Evolutionary conservation across 352 stramenopile species (phyloP), one percentile per base, ranked within the genome.

Genomic region (Pythium aristosporum): DNA sequence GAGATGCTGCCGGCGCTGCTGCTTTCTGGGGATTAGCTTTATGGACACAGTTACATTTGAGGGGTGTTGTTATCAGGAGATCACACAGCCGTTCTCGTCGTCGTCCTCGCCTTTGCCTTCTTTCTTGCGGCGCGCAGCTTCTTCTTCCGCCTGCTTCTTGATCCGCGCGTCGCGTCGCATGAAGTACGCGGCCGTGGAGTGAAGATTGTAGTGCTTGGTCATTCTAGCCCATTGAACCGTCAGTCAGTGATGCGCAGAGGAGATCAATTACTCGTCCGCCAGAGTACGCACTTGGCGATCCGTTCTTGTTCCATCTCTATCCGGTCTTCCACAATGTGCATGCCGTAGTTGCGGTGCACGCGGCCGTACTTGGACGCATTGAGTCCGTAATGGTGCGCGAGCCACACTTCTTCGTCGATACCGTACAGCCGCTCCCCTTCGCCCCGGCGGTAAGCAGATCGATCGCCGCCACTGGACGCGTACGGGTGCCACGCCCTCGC

Each of bases 341-440:
- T 85, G 54, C 85, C 85, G 50, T 94, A 94, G 54, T 77, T 79
- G 7, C 76, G 78, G 21, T 75, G 65, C 7, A 83, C 37, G n/a
- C 67, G 71, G 18, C 71, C 65, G n/a, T 80, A 77, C n/a, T 69
- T 57, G 28, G 73, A 63, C 15, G 79, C 74, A 44, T 80, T 74
- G 2, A 73, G 72, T 11, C 87, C 87, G 53, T 95, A 95, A 55
- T 95, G 87, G 47, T 95, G 82, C 23, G 82, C 82, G 15, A 92
- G 77, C 87, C 87, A 95, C 25, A 93, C 75, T 18, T 92, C 81
- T 64, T 95, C 85, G 48, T 95, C 74, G 48, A 95, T 88, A 20
- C 87, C 87, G 57, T 92, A 90, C 50, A 91, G 46, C 9, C 36
- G 51, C 1, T 62, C 51, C 34, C 61, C 57, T 0, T 55, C 41